Conservation (phyloP, 768 basidiomycete genomes). For the Termitomyces sp. region DNA sequence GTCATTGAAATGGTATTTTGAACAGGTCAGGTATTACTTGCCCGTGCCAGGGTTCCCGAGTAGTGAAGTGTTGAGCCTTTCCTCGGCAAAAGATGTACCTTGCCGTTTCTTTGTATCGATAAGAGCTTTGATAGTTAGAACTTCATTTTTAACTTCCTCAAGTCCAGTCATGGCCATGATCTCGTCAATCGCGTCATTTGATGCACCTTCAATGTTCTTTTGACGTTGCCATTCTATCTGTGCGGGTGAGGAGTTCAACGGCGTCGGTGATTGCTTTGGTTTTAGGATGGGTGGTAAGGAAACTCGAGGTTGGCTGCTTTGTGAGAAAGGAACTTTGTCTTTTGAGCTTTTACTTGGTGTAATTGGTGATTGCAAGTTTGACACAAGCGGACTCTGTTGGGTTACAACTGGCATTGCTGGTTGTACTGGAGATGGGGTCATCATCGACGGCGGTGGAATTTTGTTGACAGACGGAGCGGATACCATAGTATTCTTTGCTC, state of each 20-base stretch:
- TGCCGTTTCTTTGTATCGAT: slow-evolving; percentile 2
- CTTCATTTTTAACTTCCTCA: neutral
- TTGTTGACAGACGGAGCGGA: neutral
- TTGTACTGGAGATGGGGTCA: neutral
- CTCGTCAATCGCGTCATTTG: neutral
- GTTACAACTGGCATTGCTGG: neutral
- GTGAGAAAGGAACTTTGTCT: neutral
- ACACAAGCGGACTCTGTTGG: neutral
- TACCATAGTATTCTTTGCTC: neutral
- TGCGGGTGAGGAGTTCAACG: neutral
- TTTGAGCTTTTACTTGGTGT: neutral
- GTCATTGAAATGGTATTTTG: neutral
- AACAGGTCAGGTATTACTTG: neutral
- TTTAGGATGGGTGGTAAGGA: neutral
- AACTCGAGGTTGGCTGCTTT: neutral
- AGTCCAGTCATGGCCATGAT: slow-evolving; percentile 2
- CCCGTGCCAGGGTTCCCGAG: slow-evolving; percentile 1
- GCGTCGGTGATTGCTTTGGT: neutral
- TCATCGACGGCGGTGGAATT: neutral
- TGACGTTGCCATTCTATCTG: slow-evolving; percentile 1
- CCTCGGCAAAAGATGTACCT: neutral
- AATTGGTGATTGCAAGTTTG: neutral
- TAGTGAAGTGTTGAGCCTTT: neutral
- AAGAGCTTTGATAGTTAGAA: neutral
- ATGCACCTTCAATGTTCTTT: neutral